Evolutionary conservation across 257 asterid genomes (phyloP).

Genomic region (Solanum medicagineum): DNA sequence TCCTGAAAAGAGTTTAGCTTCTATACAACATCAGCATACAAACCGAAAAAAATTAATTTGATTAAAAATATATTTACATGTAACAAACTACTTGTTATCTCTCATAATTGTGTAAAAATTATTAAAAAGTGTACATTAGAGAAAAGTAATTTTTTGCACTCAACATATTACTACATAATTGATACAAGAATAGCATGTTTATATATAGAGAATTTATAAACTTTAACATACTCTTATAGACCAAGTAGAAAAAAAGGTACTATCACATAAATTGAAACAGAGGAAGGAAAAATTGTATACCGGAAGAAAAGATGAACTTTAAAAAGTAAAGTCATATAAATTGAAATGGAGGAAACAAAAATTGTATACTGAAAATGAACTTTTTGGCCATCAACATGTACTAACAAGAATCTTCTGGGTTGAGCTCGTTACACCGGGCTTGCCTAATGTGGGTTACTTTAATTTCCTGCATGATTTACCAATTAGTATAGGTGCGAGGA

Average conservation of each 20-base stretch:
- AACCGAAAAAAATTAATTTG: no score
- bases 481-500: no score
- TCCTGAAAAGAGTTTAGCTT: conserved; percentile 33
- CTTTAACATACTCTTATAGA: background rate
- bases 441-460: no score
- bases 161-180: background rate
- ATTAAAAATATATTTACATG: no score
- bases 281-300: no score
- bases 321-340: no score
- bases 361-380: no score
- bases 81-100: background rate
- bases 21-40: background rate
- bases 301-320: no score
- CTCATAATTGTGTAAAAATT: background rate
- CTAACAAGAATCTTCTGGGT: background rate
- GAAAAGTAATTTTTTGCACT: background rate
- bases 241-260: background rate
- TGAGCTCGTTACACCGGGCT: no score
- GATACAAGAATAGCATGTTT: background rate
- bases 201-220: background rate
- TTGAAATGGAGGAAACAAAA: no score
- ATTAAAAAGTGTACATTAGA: background rate
- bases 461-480: no score
- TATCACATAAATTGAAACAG: background rate
- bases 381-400: background rate